phyloP scores from a whole-genome alignment of 176 grass and related monocot species.

The Phyllostachys edulis region DNA sequence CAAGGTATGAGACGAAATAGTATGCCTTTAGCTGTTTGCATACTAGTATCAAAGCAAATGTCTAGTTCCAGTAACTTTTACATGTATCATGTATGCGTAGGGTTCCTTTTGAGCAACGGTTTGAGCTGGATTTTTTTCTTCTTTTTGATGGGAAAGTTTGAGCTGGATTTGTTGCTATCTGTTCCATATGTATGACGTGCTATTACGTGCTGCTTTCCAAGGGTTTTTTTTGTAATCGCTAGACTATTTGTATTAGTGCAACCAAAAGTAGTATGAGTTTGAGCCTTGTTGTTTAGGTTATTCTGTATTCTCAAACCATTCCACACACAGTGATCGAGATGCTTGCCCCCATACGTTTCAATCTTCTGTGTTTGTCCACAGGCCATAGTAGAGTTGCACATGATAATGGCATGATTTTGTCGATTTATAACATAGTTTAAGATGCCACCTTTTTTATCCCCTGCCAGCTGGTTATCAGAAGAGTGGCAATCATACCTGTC shows the following conservation, averaged over 20 bases:
- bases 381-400: neutral
- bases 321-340: neutral
- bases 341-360: neutral
- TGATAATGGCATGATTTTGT: neutral
- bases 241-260: neutral
- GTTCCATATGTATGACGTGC: too few species aligned
- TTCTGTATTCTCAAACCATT: constrained; percentile 1
- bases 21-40: neutral
- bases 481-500: neutral
- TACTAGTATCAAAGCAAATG: neutral
- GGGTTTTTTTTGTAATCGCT: neutral
- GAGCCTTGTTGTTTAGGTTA: constrained; percentile 31
- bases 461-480: neutral
- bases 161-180: neutral
- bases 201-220: neutral
- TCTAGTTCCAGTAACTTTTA: neutral
- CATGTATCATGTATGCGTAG: neutral
- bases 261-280: neutral
- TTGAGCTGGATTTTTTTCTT: neutral
- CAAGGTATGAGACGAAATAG: constrained; percentile 44
- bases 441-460: neutral
- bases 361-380: neutral
- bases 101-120: neutral
- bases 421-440: neutral
- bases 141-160: neutral